A percentile compares a stretch with the other conserved stretches of the same genome.
phyloP scores from a whole-genome alignment of 805 yeast species.

The Monosporozyma siamensis region DNA sequence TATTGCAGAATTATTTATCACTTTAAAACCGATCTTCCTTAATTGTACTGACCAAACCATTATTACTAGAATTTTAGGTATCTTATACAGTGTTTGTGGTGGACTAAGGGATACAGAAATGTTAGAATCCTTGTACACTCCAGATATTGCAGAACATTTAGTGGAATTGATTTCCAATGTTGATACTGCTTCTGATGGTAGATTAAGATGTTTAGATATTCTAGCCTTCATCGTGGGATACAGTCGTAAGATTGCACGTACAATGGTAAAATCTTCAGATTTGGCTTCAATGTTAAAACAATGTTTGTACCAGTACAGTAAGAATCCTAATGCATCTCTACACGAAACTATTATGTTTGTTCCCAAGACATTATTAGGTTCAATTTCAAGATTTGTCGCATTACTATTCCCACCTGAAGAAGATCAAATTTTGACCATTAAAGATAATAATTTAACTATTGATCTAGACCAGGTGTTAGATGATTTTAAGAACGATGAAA shows the following conservation, averaged over 20 bases:
- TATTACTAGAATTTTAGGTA: conserved; percentile 14
- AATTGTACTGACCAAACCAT: conserved; percentile 42
- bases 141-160: conserved; percentile 29
- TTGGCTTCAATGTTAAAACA: conserved; percentile 40
- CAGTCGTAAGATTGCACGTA: conserved; percentile 36
- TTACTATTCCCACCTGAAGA: conserved; percentile 45
- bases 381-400: conserved; percentile 47
- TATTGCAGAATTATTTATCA: conserved; percentile 49
- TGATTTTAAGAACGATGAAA: conserved; percentile 14
- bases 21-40: conserved; percentile 43
- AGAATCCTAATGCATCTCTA: conserved; percentile 32
- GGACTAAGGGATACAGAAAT: conserved; percentile 13
- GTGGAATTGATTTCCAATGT: conserved; percentile 20
- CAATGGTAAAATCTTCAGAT: conserved; percentile 40
- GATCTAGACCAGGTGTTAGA: conserved; percentile 14
- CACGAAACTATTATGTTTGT: conserved; percentile 66
- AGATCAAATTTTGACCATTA: conserved; percentile 19
- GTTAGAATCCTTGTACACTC: conserved; percentile 19
- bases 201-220: conserved; percentile 32
- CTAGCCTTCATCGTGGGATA: conserved; percentile 36
- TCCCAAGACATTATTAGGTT: conserved; percentile 54
- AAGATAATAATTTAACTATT: conserved; percentile 6
- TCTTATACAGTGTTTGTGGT: conserved; percentile 22
- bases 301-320: conserved; percentile 45
- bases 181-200: conserved; percentile 28